phyloP scores from a whole-genome alignment of 2,329 filamentous ascomycete species.

The Septoria petroselini region DNA sequence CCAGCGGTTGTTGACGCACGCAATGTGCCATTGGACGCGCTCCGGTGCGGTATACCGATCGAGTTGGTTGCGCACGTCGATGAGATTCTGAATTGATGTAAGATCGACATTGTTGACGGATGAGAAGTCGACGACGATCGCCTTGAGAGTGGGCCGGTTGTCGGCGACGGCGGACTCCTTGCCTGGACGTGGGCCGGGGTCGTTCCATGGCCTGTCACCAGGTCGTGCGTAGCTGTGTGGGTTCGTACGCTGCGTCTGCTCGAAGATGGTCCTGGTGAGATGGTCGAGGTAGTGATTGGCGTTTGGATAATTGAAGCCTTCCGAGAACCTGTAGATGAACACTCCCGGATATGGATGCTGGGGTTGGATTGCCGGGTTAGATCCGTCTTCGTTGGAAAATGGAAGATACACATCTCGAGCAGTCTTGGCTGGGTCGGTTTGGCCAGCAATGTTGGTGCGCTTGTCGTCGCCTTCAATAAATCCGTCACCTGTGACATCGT shows the following conservation, averaged over 20 bases:
- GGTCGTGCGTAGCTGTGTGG: slow-evolving; percentile 57
- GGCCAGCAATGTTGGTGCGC: background rate
- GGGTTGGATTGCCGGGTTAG: slow-evolving; percentile 79
- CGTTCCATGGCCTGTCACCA: slow-evolving; percentile 87
- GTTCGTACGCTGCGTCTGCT: slow-evolving; percentile 72
- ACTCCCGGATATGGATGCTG: slow-evolving; percentile 82
- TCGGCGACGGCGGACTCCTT: slow-evolving; percentile 48
- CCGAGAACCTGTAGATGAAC: slow-evolving; percentile 92
- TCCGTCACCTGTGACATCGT: slow-evolving; percentile 77
- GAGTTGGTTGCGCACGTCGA: slow-evolving; percentile 91
- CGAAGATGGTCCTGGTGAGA: slow-evolving; percentile 45
- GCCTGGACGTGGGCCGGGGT: slow-evolving; percentile 69
- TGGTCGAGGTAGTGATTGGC: slow-evolving; percentile 84
- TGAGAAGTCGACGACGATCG: slow-evolving; percentile 90
- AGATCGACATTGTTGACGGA: slow-evolving; percentile 92
- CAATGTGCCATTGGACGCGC: slow-evolving; percentile 90
- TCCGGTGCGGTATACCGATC: slow-evolving; percentile 79
- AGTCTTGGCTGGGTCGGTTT: slow-evolving; percentile 48
- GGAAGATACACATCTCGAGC: slow-evolving; percentile 82
- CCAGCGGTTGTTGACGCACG: slow-evolving; percentile 91
- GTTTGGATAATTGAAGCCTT: slow-evolving; percentile 96
- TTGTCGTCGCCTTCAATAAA: slow-evolving; percentile 59
- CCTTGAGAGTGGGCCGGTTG: slow-evolving; percentile 68
- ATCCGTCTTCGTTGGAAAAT: slow-evolving; percentile 81
- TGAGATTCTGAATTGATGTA: slow-evolving; percentile 85